A percentile compares a stretch with the other conserved stretches of the same genome.
phyloP scores from a whole-genome alignment of 345 rosid species.

The Salix suchowensis region DNA sequence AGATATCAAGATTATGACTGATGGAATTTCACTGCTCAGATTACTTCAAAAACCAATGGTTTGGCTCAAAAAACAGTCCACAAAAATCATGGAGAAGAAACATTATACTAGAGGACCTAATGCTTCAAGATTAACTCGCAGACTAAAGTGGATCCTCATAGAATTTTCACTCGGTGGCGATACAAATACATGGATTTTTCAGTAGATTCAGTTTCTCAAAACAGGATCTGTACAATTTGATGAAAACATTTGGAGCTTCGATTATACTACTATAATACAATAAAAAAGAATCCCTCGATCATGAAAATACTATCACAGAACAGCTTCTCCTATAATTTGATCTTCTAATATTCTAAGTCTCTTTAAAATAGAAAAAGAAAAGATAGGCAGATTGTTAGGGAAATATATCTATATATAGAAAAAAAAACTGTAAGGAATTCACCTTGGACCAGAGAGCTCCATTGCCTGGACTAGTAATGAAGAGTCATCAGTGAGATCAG shows the following conservation, averaged over 20 bases:
- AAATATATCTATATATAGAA: background rate
- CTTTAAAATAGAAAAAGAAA: conserved; percentile 1
- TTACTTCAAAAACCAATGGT: no score
- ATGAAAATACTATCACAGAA: background rate
- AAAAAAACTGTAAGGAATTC: conserved; percentile 12
- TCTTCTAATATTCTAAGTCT: conserved; percentile 5
- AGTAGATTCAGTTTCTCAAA: conserved; percentile 10
- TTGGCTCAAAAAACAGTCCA: no score
- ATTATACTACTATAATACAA: conserved; percentile 25
- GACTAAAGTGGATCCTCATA: background rate
- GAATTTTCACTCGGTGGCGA: background rate
- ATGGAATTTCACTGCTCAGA: no score
- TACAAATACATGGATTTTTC: conserved; percentile 14
- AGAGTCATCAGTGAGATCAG: conserved; percentile 96
- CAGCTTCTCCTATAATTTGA: conserved; percentile 14
- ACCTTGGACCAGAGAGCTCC: conserved; percentile 99
- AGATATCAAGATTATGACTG: no score
- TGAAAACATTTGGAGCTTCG: conserved; percentile 6
- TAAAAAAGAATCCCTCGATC: conserved; percentile 6
- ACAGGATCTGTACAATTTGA: conserved; percentile 37
- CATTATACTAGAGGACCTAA: no score
- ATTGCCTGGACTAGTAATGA: conserved; percentile 87
- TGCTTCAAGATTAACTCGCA: background rate
- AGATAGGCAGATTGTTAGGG: no score
- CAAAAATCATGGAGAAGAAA: no score